Evolutionary conservation across 176 grass and related monocot genomes (phyloP).

Genomic region (Stipa capillata): DNA sequence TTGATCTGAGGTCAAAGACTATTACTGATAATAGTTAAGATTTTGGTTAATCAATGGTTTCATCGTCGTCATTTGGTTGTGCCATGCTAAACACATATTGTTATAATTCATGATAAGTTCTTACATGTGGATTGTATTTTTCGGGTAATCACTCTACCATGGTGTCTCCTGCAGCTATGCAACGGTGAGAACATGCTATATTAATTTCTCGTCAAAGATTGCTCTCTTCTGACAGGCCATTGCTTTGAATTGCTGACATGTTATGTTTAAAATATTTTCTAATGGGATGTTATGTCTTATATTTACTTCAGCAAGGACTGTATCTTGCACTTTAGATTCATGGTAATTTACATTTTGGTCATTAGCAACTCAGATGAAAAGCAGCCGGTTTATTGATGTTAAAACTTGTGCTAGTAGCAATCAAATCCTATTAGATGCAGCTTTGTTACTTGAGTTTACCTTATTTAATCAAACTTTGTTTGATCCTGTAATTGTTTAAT

Average conservation of each 20-base stretch:
- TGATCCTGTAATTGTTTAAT: not conserved
- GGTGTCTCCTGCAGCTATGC: not conserved
- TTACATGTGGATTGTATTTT: not conserved
- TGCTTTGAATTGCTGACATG: not conserved
- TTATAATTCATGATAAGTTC: not conserved
- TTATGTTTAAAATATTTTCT: not conserved
- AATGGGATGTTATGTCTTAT: not conserved
- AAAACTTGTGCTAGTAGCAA: not conserved
- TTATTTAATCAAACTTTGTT: not conserved
- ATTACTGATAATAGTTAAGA: not conserved
- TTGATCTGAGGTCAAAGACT: not conserved
- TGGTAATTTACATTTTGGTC: not conserved
- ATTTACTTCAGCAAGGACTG: not conserved
- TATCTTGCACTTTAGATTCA: not conserved
- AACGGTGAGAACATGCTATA: not conserved
- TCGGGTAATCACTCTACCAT: not conserved
- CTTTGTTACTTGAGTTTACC: not conserved
- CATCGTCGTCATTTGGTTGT: not conserved
- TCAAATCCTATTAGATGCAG: not conserved
- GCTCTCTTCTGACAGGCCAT: not conserved
- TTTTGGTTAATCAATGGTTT: not conserved
- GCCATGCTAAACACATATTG: not conserved
- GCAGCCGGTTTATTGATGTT: not conserved
- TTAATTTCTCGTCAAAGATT: not conserved
- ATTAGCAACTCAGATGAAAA: not conserved